Evolutionary conservation across 2,329 filamentous ascomycete species (phyloP).

Genomic region (Phialocephala sp.): DNA sequence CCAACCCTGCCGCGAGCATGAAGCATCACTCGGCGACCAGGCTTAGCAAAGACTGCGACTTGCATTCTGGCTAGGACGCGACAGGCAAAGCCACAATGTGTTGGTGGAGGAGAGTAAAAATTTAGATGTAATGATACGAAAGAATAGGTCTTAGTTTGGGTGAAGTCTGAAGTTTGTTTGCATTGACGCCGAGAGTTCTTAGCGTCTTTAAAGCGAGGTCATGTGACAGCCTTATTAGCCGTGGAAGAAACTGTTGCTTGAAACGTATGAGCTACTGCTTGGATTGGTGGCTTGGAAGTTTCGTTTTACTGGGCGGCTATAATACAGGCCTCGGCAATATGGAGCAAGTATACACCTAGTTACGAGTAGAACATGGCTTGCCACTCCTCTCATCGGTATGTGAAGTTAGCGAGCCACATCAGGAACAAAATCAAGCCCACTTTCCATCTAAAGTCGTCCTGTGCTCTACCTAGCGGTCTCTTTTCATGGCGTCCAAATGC

Average conservation of each 20-base stretch:
- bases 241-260: neutral
- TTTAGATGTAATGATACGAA: neutral
- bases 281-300: no score
- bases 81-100: neutral
- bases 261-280: no score
- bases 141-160: neutral
- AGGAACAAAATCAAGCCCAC: slow-evolving; percentile 20
- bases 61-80: neutral
- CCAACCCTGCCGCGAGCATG: neutral
- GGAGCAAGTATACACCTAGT: neutral
- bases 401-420: slow-evolving; percentile 29
- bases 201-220: neutral
- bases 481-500: neutral
- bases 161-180: neutral
- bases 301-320: no score
- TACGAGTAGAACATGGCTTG: neutral
- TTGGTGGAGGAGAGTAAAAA: neutral
- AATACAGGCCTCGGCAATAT: no score
- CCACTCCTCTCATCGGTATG: slow-evolving; percentile 17
- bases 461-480: neutral
- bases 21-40: neutral
- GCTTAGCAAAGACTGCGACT: neutral
- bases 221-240: neutral
- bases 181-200: neutral
- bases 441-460: slow-evolving; percentile 17